Evolutionary conservation across 2,329 filamentous ascomycete species (phyloP).

Genomic region (Elsinoe batatas): DNA sequence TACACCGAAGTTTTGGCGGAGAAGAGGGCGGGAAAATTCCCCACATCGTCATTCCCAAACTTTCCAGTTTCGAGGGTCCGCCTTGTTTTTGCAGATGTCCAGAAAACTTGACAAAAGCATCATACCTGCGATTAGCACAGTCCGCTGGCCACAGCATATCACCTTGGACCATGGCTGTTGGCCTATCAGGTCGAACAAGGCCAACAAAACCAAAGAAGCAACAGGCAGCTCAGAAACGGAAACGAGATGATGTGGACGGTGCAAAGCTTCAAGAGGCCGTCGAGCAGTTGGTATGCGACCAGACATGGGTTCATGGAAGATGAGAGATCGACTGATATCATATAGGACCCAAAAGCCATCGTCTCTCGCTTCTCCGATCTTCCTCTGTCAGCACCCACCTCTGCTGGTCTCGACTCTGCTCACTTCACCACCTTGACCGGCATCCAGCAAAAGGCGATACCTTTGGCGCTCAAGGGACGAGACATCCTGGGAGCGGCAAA

Average conservation of each 20-base stretch:
- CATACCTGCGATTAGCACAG: neutral
- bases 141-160: neutral
- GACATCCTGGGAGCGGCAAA: conserved; percentile 93
- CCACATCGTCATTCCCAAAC: neutral
- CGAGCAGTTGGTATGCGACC: conserved; percentile 29
- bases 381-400: conserved; percentile 73
- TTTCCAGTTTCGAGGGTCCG: neutral
- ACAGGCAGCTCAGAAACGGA: conserved; percentile 43
- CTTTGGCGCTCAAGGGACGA: conserved; percentile 69
- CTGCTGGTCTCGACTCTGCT: conserved; percentile 67
- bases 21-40: neutral
- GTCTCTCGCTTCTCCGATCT: conserved; percentile 69
- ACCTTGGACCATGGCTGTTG: neutral
- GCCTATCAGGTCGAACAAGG: conserved; percentile 30
- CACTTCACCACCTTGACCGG: conserved; percentile 89
- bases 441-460: conserved; percentile 83
- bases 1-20: neutral
- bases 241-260: conserved; percentile 43
- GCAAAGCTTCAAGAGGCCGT: conserved; percentile 38
- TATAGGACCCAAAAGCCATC: conserved; percentile 50
- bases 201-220: conserved; percentile 49
- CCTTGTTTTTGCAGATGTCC: neutral
- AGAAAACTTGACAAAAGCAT: neutral
- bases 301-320: neutral
- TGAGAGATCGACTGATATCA: conserved; percentile 16